A percentile compares a stretch with the other conserved stretches of the same genome.
Conservation (phyloP, 495 filamentous ascomycete genomes). For the Penicillium cinerascens region DNA sequence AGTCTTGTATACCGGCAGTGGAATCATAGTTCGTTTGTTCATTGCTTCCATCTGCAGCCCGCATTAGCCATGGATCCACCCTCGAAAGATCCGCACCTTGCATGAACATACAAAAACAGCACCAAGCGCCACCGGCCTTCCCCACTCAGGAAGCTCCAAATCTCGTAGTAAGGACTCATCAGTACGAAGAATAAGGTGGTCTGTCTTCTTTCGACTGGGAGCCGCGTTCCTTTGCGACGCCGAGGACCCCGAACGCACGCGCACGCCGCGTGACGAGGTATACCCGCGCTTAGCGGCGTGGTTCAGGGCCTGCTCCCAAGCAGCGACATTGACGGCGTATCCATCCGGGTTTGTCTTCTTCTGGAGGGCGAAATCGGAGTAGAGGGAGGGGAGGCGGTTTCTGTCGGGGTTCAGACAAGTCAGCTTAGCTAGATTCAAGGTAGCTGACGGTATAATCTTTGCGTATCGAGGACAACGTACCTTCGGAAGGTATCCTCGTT, state of each 20-base stretch:
- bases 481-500: slow-evolving; percentile 65
- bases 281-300: slow-evolving; percentile 64
- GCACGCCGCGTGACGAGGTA: slow-evolving; percentile 44
- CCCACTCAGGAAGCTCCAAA: slow-evolving; percentile 74
- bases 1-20: slow-evolving; percentile 57
- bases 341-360: slow-evolving; percentile 84
- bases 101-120: slow-evolving; percentile 59
- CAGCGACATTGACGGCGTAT: slow-evolving; percentile 76
- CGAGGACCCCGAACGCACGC: slow-evolving; percentile 19
- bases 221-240: slow-evolving; percentile 2
- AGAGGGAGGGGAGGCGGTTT: slow-evolving; percentile 83
- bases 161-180: slow-evolving; percentile 66
- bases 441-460: neutral
- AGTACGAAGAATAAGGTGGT: slow-evolving; percentile 59
- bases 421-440: neutral
- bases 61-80: neutral
- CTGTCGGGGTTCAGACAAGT: slow-evolving; percentile 33
- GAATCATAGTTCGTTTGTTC: slow-evolving; percentile 62
- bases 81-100: neutral
- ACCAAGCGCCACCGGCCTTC: slow-evolving; percentile 76
- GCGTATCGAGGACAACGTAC: slow-evolving; percentile 30
- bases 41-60: slow-evolving; percentile 61
- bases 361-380: slow-evolving; percentile 85
- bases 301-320: slow-evolving; percentile 76
- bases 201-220: slow-evolving; percentile 24